Conservation (phyloP, 169 alveolate genomes). For the Perkinsus marinus region DNA sequence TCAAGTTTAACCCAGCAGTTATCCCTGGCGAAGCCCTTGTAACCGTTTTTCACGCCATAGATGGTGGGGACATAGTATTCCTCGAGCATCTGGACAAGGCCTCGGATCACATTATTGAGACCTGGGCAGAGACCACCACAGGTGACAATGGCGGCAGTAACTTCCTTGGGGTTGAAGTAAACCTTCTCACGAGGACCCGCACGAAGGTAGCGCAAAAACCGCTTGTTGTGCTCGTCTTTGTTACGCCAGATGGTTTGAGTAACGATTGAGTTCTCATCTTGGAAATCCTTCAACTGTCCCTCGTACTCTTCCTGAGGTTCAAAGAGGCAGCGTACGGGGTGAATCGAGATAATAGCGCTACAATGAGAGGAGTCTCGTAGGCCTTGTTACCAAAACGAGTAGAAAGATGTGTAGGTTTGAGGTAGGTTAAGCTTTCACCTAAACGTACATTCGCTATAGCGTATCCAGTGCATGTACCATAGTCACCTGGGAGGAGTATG, state of each 20-base stretch:
- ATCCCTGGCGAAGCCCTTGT: slow-evolving; percentile 39
- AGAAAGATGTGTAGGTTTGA: not conserved
- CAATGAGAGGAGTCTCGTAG: not conserved
- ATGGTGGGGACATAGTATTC: slow-evolving; percentile 55
- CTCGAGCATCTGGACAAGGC: slow-evolving; percentile 37
- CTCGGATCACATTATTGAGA: slow-evolving; percentile 52
- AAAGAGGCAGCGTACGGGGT: not conserved
- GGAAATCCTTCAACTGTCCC: not conserved
- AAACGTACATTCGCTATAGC: not conserved
- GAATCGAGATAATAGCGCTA: not conserved
- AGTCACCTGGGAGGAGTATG: not conserved
- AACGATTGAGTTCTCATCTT: not conserved
- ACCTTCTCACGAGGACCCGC: slow-evolving; percentile 61
- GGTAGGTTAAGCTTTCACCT: not conserved
- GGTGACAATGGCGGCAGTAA: slow-evolving; percentile 66
- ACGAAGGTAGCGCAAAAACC: slow-evolving; percentile 6
- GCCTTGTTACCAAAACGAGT: not conserved
- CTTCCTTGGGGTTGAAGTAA: slow-evolving; percentile 45
- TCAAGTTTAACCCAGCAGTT: not conserved
- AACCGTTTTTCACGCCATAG: slow-evolving; percentile 61
- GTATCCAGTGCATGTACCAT: not conserved
- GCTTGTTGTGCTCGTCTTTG: not conserved
- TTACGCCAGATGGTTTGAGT: not conserved
- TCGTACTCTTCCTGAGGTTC: not conserved
- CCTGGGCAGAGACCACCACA: slow-evolving; percentile 81